A percentile compares a stretch with the other conserved stretches of the same genome.
phyloP scores from a whole-genome alignment of 768 basidiomycete species.

The Leccinellum albellum region DNA sequence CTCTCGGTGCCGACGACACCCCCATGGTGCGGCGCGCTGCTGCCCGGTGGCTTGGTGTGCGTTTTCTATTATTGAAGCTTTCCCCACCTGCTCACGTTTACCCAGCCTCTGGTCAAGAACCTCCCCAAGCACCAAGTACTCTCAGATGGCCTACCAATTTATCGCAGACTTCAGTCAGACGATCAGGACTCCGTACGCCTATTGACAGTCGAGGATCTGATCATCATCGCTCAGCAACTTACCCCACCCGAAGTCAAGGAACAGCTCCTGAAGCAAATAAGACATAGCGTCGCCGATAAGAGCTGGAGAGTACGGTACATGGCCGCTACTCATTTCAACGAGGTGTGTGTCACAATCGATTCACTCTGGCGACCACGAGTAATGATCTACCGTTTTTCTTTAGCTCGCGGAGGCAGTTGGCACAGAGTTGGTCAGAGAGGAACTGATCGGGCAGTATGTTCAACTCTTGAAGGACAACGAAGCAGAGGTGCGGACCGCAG shows the following conservation, averaged over 20 bases:
- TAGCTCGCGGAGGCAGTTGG: slow-evolving; percentile 92
- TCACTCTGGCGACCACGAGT: not conserved
- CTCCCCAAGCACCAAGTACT: slow-evolving; percentile 78
- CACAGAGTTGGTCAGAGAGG: slow-evolving; percentile 85
- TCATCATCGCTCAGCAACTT: slow-evolving; percentile 84
- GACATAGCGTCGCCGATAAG: slow-evolving; percentile 87
- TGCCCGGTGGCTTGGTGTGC: slow-evolving; percentile 92
- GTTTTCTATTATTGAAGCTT: slow-evolving; percentile 30
- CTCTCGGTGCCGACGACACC: slow-evolving; percentile 88
- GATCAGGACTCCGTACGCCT: slow-evolving; percentile 98
- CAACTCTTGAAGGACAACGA: slow-evolving; percentile 96
- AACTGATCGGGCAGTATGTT: slow-evolving; percentile 89
- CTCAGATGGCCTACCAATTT: slow-evolving; percentile 85
- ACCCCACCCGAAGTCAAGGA: slow-evolving; percentile 88
- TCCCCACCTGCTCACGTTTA: slow-evolving; percentile 11
- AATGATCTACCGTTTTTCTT: not conserved
- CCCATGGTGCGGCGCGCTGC: slow-evolving; percentile 98
- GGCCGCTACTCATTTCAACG: slow-evolving; percentile 96
- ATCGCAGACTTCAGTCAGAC: slow-evolving; percentile 89
- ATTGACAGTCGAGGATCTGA: slow-evolving; percentile 92
- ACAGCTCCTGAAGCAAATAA: slow-evolving; percentile 82
- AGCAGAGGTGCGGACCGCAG: slow-evolving; percentile 96
- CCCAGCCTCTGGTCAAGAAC: slow-evolving; percentile 73
- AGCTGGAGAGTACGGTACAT: slow-evolving; percentile 99
- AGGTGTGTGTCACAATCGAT: slow-evolving; percentile 46